Evolutionary conservation across 1,139 yeast species (phyloP).

Genomic region (Candida sanyaensis): DNA sequence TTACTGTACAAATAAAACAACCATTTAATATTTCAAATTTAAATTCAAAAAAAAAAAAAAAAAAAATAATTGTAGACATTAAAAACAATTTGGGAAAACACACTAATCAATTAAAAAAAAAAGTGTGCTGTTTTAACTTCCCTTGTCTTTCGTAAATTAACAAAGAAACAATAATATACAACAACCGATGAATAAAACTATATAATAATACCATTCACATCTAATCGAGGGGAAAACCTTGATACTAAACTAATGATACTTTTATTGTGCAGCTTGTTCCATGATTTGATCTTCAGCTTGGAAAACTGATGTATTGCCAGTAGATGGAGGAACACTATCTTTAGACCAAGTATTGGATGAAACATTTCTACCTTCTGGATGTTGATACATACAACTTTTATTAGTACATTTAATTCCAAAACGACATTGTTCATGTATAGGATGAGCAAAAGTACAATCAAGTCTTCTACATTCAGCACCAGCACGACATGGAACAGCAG

Average conservation of each 20-base stretch:
- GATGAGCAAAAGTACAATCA: slow-evolving; percentile 84
- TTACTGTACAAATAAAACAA: background rate
- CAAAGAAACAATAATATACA: background rate
- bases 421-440: slow-evolving; percentile 75
- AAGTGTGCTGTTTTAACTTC: too few species aligned
- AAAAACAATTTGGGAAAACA: too few species aligned
- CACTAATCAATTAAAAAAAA: too few species aligned
- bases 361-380: slow-evolving; percentile 69
- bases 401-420: slow-evolving; percentile 76
- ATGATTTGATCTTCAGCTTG: slow-evolving; percentile 72
- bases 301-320: slow-evolving; percentile 44
- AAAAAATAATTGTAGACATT: too few species aligned
- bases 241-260: background rate
- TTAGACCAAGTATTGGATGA: slow-evolving; percentile 49
- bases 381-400: slow-evolving; percentile 68
- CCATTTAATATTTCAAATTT: background rate
- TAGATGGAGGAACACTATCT: slow-evolving; percentile 10
- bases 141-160: too few species aligned
- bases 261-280: slow-evolving; percentile 62
- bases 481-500: slow-evolving; percentile 73
- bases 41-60: too few species aligned
- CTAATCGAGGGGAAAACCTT: background rate
- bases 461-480: slow-evolving; percentile 76
- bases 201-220: background rate
- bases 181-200: background rate